These are phyloP conservation scores for Prunus yedoensis DNA, from an alignment of 331 rosid species.

Conservation along the genomic window DNA sequence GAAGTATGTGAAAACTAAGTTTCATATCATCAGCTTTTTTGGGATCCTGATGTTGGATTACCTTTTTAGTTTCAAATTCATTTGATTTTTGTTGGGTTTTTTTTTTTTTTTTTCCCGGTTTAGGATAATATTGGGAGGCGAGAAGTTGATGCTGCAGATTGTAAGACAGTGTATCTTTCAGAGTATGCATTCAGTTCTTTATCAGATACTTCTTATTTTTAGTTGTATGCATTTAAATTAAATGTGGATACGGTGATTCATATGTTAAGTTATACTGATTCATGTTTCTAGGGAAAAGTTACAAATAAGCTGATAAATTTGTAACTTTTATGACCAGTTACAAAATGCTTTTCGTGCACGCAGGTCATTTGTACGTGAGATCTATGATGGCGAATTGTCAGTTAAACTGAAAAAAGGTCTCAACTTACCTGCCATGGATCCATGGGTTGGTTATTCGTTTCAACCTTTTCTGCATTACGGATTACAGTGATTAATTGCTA, in stretches of 20 bases:
- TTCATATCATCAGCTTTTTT: neutral
- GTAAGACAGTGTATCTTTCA: constrained; percentile 76
- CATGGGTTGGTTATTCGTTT: constrained; percentile 61
- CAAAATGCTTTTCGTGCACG: constrained; percentile 20
- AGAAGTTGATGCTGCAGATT: constrained; percentile 82
- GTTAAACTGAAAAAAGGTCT: constrained; percentile 80
- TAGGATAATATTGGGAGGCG: constrained; percentile 75
- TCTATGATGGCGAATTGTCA: constrained; percentile 78
- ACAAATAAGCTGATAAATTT: neutral
- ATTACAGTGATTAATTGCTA: constrained; percentile 3
- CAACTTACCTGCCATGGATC: constrained; percentile 90
- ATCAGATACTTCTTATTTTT: neutral
- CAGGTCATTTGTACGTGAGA: constrained; percentile 82
- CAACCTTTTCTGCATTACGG: constrained; percentile 6
- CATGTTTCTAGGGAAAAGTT: neutral
- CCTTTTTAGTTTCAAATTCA: neutral
- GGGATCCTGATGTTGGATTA: constrained; percentile 2
- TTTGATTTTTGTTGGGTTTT: constrained; percentile 2
- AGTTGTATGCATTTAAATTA: neutral
- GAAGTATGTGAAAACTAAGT: neutral
- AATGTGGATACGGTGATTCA: neutral
- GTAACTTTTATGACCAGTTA: neutral
- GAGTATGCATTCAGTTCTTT: constrained; percentile 55
- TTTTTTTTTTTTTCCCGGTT: neutral
- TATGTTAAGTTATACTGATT: neutral